Base-by-base conservation (phyloP, 345 rosid genomes). In the Hevea brasiliensis region DNA sequence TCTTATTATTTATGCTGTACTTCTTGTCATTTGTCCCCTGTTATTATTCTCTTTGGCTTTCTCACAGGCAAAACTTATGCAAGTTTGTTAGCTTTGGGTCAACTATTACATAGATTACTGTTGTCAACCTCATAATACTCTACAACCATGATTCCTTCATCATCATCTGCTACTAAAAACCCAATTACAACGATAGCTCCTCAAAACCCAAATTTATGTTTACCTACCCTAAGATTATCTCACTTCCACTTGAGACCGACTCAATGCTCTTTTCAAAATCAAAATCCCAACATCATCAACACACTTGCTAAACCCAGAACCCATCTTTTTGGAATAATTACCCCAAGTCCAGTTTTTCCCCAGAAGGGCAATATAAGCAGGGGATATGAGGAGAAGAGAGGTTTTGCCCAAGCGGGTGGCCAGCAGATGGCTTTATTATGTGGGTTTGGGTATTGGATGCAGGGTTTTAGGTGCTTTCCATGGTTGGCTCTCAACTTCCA, bases 401-500 rank as follows among this genome's bases (percentile, higher is more conserved):
- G 77, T 53, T 81, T 79, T 35, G 85, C 69, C 67, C 88, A 58
- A 68, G 72, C 76, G 77, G 95, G 92, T 75, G 61, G 83, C n/a
- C 74, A 74, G 41, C 84, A 83, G 77, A 89, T 90, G 88, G 54
- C 79, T 56, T 79, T 61, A 73, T 57, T 90, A 83, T 90, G 98
- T 83, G 98, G 96, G 44, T 75, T 94, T 70, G 98, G 97, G 64
- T 94, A 92, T 58, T 92, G 96, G 92, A 77, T 89, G 29, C 97
- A 94, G 73, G 98, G 98, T 0, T 90, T 88, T 53, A 83, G 98
- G 84, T 89, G 96, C 84, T 94, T 94, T 76, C 96, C 98, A 58
- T 94, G 97, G 98, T 78, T 94, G 80, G 90, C 96, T 45, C 88
- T 92, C 70, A 92, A 91, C 81, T 94, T 90, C 80, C 90, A 90